Evolutionary conservation across 2,329 filamentous ascomycete species (phyloP), one percentile per base, ranked within the genome.

Genomic region (Colletotrichum sp.): DNA sequence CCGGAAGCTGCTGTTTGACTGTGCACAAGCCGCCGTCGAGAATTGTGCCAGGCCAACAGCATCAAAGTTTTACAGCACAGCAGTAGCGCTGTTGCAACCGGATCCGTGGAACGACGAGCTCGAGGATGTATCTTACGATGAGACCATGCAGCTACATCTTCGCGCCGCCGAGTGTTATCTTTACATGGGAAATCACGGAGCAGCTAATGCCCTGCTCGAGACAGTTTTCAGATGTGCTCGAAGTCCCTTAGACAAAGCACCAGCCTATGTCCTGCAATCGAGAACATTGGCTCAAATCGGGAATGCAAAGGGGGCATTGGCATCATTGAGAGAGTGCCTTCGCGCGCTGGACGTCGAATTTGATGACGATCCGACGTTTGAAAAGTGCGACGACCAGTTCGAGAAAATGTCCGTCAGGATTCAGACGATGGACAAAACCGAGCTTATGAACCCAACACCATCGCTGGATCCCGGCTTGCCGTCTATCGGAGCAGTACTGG

Each of bases 41-140:
- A 96, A 94, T 68, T 96, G 96, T 18, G 96, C 96, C 3, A 90
- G 95, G 71, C 92, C 93, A 4, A 97, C 95, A 4, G 95, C 95
- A 1, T 90, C 95, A 9, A 95, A 94, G 83, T 98, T 96, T 81
- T 98, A 95, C 83, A 91, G 90, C 60, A 91, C 92, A 71, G 96
- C 95, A 65, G 89, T 98, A 62, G 89, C 89, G 12, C 89, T 99
- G n/a, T 88, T 99, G 16, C 96, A 98, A 81, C 88, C 93, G 8
- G 87, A 95, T 69, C 93, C 95, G 1, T 99, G 96, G 96, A 88
- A 91, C 57, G 92, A 94, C 34, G 88, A 88, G 8, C 84, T 86
- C 16, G 89, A 91, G 7, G 96, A 98, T 82, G 93, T 94, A 1
- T 94, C 92, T 62, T 98, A 98, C 80, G 93, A 95, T 13, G 96